Conservation (phyloP, 2,329 filamentous ascomycete species). For the Graphilbum ipis-grandicollis region DNA sequence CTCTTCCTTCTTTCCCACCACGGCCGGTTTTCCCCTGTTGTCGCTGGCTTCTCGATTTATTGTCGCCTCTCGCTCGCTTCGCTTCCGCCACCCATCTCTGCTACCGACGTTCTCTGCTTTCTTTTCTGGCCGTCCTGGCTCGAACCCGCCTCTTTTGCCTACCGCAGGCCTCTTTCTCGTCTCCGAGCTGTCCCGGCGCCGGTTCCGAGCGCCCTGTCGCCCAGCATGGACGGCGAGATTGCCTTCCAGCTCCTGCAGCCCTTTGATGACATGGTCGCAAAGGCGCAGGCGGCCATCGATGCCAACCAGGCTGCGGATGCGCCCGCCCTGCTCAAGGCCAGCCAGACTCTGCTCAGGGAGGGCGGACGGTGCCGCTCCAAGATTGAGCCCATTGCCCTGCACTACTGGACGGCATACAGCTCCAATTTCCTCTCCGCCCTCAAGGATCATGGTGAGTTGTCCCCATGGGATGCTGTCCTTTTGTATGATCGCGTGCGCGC, state of each 20-base stretch:
- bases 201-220: background rate
- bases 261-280: constrained; percentile 34
- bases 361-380: constrained; percentile 22
- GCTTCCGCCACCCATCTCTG: too few species aligned
- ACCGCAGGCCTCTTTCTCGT: background rate
- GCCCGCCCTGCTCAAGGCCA: constrained; percentile 31
- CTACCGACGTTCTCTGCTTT: too few species aligned
- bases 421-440: constrained; percentile 30
- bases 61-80: too few species aligned
- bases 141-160: background rate
- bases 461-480: background rate
- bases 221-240: constrained; percentile 11
- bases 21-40: too few species aligned
- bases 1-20: too few species aligned
- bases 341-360: constrained; percentile 18
- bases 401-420: constrained; percentile 29
- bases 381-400: constrained; percentile 33
- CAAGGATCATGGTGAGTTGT: constrained; percentile 32
- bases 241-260: constrained; percentile 28
- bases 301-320: constrained; percentile 25
- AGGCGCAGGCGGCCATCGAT: constrained; percentile 26
- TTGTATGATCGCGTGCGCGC: too few species aligned
- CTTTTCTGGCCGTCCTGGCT: too few species aligned
- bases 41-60: too few species aligned
- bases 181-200: too few species aligned